A percentile compares a stretch with the other conserved stretches of the same genome.
Evolutionary conservation across 306 rosid genomes (phyloP).

Genomic region (Trifolium subterraneum): DNA sequence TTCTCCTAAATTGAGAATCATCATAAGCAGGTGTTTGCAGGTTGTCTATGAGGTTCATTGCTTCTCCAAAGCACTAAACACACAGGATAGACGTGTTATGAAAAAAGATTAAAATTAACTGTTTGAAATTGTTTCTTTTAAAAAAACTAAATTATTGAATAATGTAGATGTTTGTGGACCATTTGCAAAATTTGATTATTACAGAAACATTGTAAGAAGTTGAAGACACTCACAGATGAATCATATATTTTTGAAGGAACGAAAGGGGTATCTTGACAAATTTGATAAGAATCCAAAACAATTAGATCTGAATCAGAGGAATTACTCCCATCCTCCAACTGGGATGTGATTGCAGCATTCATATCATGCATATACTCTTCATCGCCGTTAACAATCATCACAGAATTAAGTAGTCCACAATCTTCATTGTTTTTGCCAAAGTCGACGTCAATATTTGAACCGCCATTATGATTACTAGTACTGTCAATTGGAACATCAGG

Average conservation of each 20-base stretch:
- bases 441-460: background rate
- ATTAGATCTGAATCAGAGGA: constrained; percentile 52
- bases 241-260: constrained; percentile 28
- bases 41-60: constrained; percentile 41
- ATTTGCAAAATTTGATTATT: constrained; percentile 5
- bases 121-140: background rate
- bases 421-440: background rate
- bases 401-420: constrained; percentile 35
- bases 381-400: constrained; percentile 28
- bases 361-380: background rate
- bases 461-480: background rate
- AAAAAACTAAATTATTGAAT: background rate
- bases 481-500: background rate
- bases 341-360: background rate
- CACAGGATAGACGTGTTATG: constrained; percentile 1
- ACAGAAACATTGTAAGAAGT: background rate
- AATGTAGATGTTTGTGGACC: constrained; percentile 29
- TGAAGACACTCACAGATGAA: constrained; percentile 52
- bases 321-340: constrained; percentile 38
- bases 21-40: background rate
- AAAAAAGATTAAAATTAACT: constrained; percentile 13
- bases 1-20: constrained; percentile 53
- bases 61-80: constrained; percentile 44
- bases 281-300: constrained; percentile 44
- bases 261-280: constrained; percentile 43